phyloP scores from a whole-genome alignment of 108 stramenopile genomes.

The Pseudonitzschia delicatissima region DNA sequence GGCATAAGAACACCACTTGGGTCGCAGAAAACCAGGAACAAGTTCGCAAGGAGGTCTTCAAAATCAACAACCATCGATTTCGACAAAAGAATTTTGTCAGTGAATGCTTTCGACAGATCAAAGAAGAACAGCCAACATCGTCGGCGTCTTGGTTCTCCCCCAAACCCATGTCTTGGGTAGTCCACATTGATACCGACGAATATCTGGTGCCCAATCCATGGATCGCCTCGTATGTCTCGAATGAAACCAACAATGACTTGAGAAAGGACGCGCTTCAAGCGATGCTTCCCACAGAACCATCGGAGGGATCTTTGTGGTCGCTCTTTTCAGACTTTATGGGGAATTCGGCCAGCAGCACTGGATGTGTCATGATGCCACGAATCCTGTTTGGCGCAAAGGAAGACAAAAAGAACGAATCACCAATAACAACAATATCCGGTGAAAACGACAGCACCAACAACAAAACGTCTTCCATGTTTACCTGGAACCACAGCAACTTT shows the following conservation, averaged over 20 bases:
- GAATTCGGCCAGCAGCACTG: background rate
- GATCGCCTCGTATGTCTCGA: background rate
- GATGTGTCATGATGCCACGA: constrained; percentile 30
- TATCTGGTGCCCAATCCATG: constrained; percentile 51
- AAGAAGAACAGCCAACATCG: background rate
- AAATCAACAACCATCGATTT: constrained; percentile 42
- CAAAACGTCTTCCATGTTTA: background rate
- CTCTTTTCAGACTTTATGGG: background rate
- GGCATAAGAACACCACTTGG: background rate
- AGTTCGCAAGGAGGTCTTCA: constrained; percentile 3
- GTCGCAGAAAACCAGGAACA: background rate
- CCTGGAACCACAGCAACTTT: constrained; percentile 25
- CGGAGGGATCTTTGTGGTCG: background rate
- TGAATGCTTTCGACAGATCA: constrained; percentile 17
- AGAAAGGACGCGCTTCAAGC: background rate
- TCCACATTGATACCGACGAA: constrained; percentile 68
- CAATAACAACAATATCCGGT: background rate
- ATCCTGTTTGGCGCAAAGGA: constrained; percentile 15
- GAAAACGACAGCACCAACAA: background rate
- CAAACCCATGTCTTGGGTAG: constrained; percentile 35
- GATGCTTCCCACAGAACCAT: background rate
- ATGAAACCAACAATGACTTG: background rate
- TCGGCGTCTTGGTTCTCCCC: too few species aligned
- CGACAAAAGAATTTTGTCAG: constrained; percentile 40
- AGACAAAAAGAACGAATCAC: background rate